Conservation (phyloP, 352 stramenopile genomes). For the Blastocystis sp. region DNA sequence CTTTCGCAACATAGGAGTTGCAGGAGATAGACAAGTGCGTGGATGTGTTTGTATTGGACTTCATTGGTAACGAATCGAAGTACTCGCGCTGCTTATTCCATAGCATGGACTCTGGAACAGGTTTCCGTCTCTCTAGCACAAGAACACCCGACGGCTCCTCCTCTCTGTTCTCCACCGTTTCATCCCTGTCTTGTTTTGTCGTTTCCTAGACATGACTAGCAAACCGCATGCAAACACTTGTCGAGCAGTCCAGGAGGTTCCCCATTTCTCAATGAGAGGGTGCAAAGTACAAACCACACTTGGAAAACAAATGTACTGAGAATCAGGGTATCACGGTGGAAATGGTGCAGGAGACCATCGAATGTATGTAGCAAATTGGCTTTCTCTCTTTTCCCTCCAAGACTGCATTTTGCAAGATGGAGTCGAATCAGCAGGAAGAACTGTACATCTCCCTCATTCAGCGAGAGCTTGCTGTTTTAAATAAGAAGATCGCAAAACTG, state of each 20-base stretch:
- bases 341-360: not conserved
- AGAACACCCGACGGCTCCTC: not conserved
- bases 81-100: slow-evolving; percentile 54
- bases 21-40: not conserved
- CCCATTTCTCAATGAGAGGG: not conserved
- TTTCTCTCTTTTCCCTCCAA: not conserved
- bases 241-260: slow-evolving; percentile 32
- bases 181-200: not conserved
- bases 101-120: not conserved
- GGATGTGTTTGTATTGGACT: not conserved
- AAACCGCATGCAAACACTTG: not conserved
- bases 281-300: not conserved
- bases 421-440: not conserved
- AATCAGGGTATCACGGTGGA: not conserved
- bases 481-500: slow-evolving; percentile 37
- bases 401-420: not conserved
- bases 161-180: not conserved
- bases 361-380: not conserved
- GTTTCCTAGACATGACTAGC: not conserved
- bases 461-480: slow-evolving; percentile 19
- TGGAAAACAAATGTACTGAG: not conserved
- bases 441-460: slow-evolving; percentile 31
- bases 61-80: not conserved
- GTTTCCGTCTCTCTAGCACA: not conserved
- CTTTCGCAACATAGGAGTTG: slow-evolving; percentile 22